Evolutionary conservation across 176 grass and related monocot genomes (phyloP).

Genomic region (Tuctoria greenei): DNA sequence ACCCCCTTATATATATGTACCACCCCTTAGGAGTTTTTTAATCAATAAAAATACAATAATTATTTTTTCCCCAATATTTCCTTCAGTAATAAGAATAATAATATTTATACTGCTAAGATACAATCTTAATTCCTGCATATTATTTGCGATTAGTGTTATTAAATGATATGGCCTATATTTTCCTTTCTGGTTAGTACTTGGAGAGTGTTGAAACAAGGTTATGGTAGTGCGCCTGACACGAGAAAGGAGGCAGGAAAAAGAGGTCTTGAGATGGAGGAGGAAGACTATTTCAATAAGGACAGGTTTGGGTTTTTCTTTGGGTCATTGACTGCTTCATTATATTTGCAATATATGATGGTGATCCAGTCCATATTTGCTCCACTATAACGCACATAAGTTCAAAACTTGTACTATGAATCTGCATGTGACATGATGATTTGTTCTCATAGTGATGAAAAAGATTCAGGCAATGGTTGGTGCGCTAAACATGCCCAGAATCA

Average conservation of each 20-base stretch:
- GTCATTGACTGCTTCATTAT: slow-evolving; percentile 31
- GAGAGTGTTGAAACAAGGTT: slow-evolving; percentile 65
- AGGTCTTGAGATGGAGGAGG: slow-evolving; percentile 97
- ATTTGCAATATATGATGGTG: slow-evolving; percentile 17
- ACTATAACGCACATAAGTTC: background rate
- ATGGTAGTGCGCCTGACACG: slow-evolving; percentile 46
- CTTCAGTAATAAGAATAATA: background rate
- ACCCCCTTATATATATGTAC: too few species aligned
- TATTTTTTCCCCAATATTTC: too few species aligned
- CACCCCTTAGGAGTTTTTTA: too few species aligned
- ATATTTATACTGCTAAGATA: background rate
- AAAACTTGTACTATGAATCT: background rate
- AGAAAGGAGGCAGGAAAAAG: slow-evolving; percentile 75
- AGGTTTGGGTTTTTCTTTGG: slow-evolving; percentile 49
- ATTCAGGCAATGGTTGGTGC: slow-evolving; percentile 56
- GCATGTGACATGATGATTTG: slow-evolving; percentile 26
- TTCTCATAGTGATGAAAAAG: slow-evolving; percentile 82
- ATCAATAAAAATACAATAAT: too few species aligned
- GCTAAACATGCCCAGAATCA: slow-evolving; percentile 47
- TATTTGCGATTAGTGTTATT: slow-evolving; percentile 5
- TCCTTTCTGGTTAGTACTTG: slow-evolving; percentile 49
- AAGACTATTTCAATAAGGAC: slow-evolving; percentile 93
- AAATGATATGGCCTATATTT: slow-evolving; percentile 22
- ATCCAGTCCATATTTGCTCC: too few species aligned
- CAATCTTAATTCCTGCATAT: slow-evolving; percentile 15